Evolutionary conservation across 2,329 filamentous ascomycete species (phyloP).

Genomic region (Diaporthe caulivora): DNA sequence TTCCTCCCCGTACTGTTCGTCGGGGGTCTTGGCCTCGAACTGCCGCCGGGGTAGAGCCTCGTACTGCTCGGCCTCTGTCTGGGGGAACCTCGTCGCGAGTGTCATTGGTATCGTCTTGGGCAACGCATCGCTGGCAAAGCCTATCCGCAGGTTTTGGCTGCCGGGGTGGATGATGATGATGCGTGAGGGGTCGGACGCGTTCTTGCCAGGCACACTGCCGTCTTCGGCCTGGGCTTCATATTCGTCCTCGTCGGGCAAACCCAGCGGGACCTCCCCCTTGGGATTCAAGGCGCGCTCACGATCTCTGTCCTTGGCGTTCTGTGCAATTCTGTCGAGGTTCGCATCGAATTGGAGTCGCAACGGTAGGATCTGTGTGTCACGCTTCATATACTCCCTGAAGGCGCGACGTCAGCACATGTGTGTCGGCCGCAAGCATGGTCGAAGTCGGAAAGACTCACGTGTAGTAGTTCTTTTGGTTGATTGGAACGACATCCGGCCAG

Average conservation of each 20-base stretch:
- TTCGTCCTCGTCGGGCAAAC: conserved; percentile 67
- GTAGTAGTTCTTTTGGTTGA: conserved; percentile 99
- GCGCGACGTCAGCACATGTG: conserved; percentile 42
- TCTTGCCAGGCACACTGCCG: conserved; percentile 63
- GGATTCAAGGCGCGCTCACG: conserved; percentile 87
- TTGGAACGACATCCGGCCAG: conserved; percentile 92
- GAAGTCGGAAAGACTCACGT: conserved; percentile 69
- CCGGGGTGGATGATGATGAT: conserved; percentile 96
- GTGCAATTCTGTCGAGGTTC: conserved; percentile 83
- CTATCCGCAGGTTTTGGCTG: conserved; percentile 94
- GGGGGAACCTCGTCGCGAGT: conserved; percentile 81
- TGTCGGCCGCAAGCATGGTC: background rate
- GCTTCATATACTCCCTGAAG: conserved; percentile 92
- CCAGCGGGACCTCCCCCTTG: conserved; percentile 73
- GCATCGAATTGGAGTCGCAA: conserved; percentile 91
- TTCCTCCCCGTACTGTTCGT: conserved; percentile 91
- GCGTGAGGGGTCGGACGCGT: conserved; percentile 82
- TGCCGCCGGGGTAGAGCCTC: conserved; percentile 82
- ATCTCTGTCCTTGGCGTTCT: conserved; percentile 79
- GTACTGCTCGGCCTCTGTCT: conserved; percentile 86
- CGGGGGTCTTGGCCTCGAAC: conserved; percentile 70
- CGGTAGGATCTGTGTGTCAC: conserved; percentile 95
- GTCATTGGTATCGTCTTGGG: conserved; percentile 96
- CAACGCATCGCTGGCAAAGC: conserved; percentile 93
- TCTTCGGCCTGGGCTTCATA: conserved; percentile 57